Conservation (phyloP, 2,329 filamentous ascomycete species). For the Cyphellophora europaea region DNA sequence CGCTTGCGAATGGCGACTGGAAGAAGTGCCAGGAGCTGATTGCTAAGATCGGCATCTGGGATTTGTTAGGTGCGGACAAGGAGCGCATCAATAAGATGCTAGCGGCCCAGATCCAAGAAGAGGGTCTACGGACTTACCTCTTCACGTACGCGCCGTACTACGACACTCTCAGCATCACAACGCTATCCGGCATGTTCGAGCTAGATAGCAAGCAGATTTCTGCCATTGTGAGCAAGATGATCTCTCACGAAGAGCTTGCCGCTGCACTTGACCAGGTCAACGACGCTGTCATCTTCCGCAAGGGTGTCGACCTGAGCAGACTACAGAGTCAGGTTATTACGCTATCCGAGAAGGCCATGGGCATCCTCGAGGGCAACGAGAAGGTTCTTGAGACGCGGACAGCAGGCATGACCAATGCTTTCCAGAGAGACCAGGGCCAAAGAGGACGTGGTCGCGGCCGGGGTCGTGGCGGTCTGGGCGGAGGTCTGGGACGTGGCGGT, state of each 20-base stretch:
- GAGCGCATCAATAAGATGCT: constrained; percentile 97
- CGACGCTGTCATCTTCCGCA: constrained; percentile 95
- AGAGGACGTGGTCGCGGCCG: constrained; percentile 56
- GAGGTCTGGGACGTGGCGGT: constrained; percentile 23
- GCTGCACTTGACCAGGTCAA: constrained; percentile 97
- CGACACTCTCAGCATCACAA: constrained; percentile 82
- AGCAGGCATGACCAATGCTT: constrained; percentile 88
- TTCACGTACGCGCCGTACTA: constrained; percentile 99
- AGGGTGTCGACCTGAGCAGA: constrained; percentile 94
- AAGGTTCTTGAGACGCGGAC: constrained; percentile 94
- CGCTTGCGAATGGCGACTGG: constrained; percentile 94
- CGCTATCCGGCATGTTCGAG: constrained; percentile 90
- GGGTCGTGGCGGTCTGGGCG: constrained; percentile 33
- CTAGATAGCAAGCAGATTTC: constrained; percentile 81
- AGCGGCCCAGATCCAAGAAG: constrained; percentile 95
- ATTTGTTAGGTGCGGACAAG: constrained; percentile 75
- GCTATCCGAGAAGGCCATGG: constrained; percentile 89
- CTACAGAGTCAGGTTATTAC: constrained; percentile 92
- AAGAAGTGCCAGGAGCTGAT: constrained; percentile 92
- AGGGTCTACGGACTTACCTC: constrained; percentile 93
- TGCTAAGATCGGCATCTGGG: constrained; percentile 99
- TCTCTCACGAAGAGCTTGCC: constrained; percentile 94
- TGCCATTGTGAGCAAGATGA: constrained; percentile 98
- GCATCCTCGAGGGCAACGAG: constrained; percentile 94
- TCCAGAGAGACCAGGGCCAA: constrained; percentile 80